These are phyloP conservation scores for Pelargonium citronellum DNA, from an alignment of 441 rosid genomes.

Conservation along the genomic window DNA sequence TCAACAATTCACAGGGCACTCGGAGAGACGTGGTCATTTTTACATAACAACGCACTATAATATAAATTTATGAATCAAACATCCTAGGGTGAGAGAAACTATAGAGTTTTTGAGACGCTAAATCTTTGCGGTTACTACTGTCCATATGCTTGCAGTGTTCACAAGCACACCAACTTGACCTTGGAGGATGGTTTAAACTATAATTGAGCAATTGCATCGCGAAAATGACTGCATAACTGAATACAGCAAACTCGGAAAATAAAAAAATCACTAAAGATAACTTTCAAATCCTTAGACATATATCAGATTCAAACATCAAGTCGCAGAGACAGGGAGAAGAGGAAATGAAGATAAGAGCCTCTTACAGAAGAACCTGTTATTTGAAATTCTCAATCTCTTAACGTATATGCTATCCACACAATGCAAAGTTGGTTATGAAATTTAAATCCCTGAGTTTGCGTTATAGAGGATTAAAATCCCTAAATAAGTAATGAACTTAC, in stretches of 20 bases:
- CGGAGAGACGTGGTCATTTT: too few relatives aligned
- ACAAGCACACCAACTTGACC: background rate
- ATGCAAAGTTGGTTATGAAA: slow-evolving; percentile 22
- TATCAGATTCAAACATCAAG: slow-evolving; percentile 1
- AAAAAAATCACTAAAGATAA: background rate
- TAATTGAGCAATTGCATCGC: too few relatives aligned
- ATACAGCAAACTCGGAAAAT: too few relatives aligned
- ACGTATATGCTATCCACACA: slow-evolving; percentile 9
- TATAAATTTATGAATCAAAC: too few relatives aligned
- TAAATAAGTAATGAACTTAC: slow-evolving; percentile 15
- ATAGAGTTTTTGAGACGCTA: too few relatives aligned
- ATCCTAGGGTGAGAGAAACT: too few relatives aligned
- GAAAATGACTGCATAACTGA: too few relatives aligned
- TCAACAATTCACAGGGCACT: too few relatives aligned
- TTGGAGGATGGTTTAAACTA: too few relatives aligned
- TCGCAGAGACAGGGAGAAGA: background rate
- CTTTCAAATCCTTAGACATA: background rate
- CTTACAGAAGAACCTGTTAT: background rate
- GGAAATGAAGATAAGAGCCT: background rate
- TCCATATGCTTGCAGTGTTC: background rate
- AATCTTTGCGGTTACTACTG: background rate
- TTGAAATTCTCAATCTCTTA: slow-evolving; percentile 7
- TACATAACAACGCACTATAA: too few relatives aligned
- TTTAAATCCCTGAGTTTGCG: slow-evolving; percentile 20
- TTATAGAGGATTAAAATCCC: slow-evolving; percentile 20